Evolutionary conservation across 148 eudicot species (phyloP).

Genomic region (Pharnaceum exiguum): DNA sequence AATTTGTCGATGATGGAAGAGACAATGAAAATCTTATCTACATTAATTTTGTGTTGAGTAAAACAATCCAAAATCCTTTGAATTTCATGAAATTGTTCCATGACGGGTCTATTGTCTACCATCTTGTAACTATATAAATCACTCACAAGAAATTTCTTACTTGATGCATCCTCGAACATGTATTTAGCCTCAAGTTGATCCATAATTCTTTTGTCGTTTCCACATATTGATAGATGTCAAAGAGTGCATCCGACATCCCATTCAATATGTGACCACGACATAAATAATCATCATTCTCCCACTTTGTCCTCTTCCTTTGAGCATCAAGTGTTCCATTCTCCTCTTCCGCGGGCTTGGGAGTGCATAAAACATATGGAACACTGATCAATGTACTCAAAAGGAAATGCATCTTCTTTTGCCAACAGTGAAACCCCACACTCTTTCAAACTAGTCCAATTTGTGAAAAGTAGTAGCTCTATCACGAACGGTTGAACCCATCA

Average conservation of each 20-base stretch:
- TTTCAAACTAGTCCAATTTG: neutral
- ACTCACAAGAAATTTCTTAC: neutral
- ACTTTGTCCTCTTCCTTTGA: neutral
- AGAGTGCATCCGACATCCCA: slow-evolving; percentile 12
- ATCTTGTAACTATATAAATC: neutral
- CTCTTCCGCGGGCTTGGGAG: neutral
- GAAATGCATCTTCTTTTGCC: neutral
- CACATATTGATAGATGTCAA: slow-evolving; percentile 1
- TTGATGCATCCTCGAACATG: neutral
- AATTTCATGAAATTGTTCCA: slow-evolving; percentile 2
- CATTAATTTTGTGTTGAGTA: neutral
- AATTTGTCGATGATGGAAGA: neutral
- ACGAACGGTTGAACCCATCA: too few relatives aligned
- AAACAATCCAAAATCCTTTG: neutral
- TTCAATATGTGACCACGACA: slow-evolving; percentile 9
- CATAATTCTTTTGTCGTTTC: neutral
- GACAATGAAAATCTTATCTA: neutral
- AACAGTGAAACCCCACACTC: neutral
- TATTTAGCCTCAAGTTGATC: neutral
- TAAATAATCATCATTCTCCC: slow-evolving; percentile 6
- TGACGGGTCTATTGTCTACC: neutral
- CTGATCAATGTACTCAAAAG: too few relatives aligned
- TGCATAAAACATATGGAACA: neutral
- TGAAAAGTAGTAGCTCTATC: neutral
- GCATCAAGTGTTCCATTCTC: neutral